These are phyloP conservation scores for Phytopythium oedochilum DNA, from an alignment of 352 stramenopile species.

Conservation along the genomic window DNA sequence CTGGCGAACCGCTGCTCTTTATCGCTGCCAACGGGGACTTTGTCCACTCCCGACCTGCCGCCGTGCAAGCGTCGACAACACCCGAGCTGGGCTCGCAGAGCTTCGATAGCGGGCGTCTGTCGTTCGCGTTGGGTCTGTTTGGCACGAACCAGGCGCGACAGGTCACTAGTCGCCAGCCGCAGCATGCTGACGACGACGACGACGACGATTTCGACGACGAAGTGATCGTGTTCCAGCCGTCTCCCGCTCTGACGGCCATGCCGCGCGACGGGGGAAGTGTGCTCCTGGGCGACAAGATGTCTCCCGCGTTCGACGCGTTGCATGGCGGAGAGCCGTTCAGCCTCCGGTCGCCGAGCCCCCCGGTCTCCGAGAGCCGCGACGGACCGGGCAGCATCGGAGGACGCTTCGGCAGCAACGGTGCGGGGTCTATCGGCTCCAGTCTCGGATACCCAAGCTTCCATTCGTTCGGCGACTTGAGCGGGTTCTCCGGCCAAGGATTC, in stretches of 20 bases:
- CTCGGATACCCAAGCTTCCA: slow-evolving; percentile 63
- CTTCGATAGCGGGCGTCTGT: not conserved
- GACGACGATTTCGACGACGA: slow-evolving; percentile 84
- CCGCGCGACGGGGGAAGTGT: slow-evolving; percentile 13
- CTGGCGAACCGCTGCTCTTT: slow-evolving; percentile 58
- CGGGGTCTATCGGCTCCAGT: slow-evolving; percentile 27
- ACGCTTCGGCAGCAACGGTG: slow-evolving; percentile 12
- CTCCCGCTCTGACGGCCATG: slow-evolving; percentile 27
- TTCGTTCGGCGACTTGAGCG: slow-evolving; percentile 43
- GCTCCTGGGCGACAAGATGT: not conserved
- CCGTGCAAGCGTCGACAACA: not conserved
- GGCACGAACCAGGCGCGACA: slow-evolving; percentile 9
- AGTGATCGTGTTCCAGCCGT: slow-evolving; percentile 82
- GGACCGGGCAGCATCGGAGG: slow-evolving; percentile 8
- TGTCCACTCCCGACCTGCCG: slow-evolving; percentile 9
- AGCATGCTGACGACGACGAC: slow-evolving; percentile 21
- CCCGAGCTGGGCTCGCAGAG: not conserved
- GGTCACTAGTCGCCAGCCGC: slow-evolving; percentile 6
- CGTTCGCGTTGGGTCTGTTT: not conserved
- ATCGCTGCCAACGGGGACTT: slow-evolving; percentile 18
- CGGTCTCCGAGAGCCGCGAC: slow-evolving; percentile 18
- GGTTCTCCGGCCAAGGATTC: slow-evolving; percentile 34
- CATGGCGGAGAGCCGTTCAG: slow-evolving; percentile 21
- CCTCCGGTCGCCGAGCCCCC: slow-evolving; percentile 18
- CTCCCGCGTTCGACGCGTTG: slow-evolving; percentile 20